Base-by-base conservation (phyloP, 768 basidiomycete genomes). In the Punctularia strigosozonata region DNA sequence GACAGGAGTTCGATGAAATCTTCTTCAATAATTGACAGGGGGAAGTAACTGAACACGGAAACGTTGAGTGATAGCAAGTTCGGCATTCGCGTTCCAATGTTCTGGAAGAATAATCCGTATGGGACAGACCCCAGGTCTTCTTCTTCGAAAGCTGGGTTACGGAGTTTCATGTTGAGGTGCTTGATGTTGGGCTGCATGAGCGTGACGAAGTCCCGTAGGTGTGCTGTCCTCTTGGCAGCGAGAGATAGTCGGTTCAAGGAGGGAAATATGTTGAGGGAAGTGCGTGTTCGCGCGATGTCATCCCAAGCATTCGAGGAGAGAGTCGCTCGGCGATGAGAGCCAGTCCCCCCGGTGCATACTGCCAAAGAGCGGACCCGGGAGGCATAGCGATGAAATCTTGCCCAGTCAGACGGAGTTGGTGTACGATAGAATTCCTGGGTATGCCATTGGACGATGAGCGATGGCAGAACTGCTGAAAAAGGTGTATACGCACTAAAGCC, bases 171-270 rank as follows among this genome's bases (percentile, higher is more conserved):
- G 25, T 47, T 35, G 37, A 68, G 58, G 28, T 57, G 43, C 43
- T 60, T 71, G 41, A 81, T 57, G 34, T 62, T 64, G 24, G 57
- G 53, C 48, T 76, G 73, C 66, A 80, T 75, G 55, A 80, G 80
- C 38, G 78, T 48, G 19, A 73, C 63, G 32, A 63, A 59, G 14
- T 56, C 54, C 18, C 61, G 56, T 49, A 60, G 47, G n/a, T 54
- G 46, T 1, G 50, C 50, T 10, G 41, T 17, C n/a, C 14, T 37
- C 4, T 33, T n/a, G 5, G 53, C 54, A 19, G 50, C 49, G 75
- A 76, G 80, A 14, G 63, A 54, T 4, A 82, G 57, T 3, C 62
- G 60, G 28, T 66, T 64, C 41, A 77, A 55, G 45, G 69, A 69
- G 5, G 79, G 78, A 3, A 80, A 52, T 37, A 80, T 65, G 37